Evolutionary conservation across 164 flowering plant species (phyloP).

Genomic region (Magnolia kwangsiensis): DNA sequence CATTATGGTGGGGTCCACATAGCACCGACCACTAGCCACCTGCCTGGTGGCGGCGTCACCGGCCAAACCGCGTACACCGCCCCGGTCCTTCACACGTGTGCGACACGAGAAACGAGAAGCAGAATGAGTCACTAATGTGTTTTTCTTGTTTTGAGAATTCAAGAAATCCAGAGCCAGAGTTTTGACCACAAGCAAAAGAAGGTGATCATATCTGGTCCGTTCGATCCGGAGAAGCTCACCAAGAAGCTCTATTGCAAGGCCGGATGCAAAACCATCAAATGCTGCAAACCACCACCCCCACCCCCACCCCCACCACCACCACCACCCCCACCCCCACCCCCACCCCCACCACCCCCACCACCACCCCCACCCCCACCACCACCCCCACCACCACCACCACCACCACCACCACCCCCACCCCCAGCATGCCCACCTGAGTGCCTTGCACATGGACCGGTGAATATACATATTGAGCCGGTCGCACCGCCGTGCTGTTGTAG

Average conservation of each 20-base stretch:
- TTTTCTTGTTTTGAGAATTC: background rate
- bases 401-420: slow-evolving; percentile 4
- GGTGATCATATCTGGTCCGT: slow-evolving; percentile 14
- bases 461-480: background rate
- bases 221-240: slow-evolving; percentile 14
- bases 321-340: background rate
- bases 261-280: slow-evolving; percentile 6
- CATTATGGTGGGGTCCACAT: too few species aligned
- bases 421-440: background rate
- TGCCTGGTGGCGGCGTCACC: too few species aligned
- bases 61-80: too few species aligned
- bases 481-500: background rate
- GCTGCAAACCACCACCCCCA: background rate
- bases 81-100: too few species aligned
- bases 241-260: slow-evolving; percentile 14
- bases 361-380: background rate
- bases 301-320: too few species aligned
- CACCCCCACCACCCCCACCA: too few species aligned
- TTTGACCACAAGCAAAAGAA: slow-evolving; percentile 11
- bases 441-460: background rate
- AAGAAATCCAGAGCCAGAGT: slow-evolving; percentile 12
- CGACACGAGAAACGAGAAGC: too few species aligned
- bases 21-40: too few species aligned
- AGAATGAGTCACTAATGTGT: background rate
- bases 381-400: too few species aligned